A percentile compares a stretch with the other conserved stretches of the same genome.
Conservation (phyloP, 176 grass and related monocot species). For the Oryza glumipatula region DNA sequence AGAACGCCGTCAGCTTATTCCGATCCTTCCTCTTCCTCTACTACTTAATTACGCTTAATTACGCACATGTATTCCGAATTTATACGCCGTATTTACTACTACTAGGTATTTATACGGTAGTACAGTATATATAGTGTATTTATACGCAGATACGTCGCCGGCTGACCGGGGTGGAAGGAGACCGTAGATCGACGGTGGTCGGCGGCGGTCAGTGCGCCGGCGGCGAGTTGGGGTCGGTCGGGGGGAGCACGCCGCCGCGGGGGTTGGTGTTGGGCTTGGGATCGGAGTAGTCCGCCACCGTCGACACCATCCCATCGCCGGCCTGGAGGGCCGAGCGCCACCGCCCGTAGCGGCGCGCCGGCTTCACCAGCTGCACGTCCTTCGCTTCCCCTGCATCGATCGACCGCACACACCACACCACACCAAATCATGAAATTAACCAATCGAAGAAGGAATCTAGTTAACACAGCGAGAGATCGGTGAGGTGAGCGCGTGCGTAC, state of each 20-base stretch:
- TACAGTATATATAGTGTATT: not conserved
- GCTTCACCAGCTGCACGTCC: slow-evolving; percentile 39
- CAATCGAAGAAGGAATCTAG: not conserved
- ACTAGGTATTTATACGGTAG: not conserved
- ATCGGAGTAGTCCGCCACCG: slow-evolving; percentile 55
- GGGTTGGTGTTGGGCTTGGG: slow-evolving; percentile 70
- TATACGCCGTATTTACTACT: not conserved
- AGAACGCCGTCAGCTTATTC: not conserved
- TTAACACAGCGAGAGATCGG: not conserved
- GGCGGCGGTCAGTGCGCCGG: slow-evolving; percentile 28
- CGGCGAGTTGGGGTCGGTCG: slow-evolving; percentile 41
- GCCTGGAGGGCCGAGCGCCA: not conserved
- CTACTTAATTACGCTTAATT: not conserved
- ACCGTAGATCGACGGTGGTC: not conserved
- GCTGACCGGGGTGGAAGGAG: too few relatives aligned
- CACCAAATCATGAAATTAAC: not conserved
- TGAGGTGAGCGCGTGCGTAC: not conserved
- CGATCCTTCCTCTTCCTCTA: not conserved
- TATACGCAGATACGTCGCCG: not conserved
- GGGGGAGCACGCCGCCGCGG: slow-evolving; percentile 36
- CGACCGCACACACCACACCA: not conserved
- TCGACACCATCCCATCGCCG: slow-evolving; percentile 31
- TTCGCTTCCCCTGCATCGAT: slow-evolving; percentile 43
- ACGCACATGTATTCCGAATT: not conserved
- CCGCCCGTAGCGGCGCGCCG: not conserved